Conservation (phyloP, 116 monocot species). For the Dioscorea cayenensis region DNA sequence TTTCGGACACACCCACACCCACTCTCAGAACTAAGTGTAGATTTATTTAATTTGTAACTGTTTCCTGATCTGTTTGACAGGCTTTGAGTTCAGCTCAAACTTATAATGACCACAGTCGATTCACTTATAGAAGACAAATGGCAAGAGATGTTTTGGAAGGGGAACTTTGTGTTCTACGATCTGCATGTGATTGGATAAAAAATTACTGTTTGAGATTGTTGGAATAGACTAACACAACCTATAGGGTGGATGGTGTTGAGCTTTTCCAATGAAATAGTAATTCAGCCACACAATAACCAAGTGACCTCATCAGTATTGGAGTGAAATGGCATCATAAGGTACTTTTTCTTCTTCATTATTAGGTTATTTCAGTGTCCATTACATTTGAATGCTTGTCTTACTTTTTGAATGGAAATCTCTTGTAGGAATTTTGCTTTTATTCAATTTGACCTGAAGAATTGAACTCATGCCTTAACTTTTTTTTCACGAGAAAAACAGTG, state of each 20-base stretch:
- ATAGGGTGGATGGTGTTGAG: not conserved
- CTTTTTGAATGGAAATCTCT: no score
- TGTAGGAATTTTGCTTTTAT: no score
- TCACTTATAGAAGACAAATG: slow-evolving; percentile 32
- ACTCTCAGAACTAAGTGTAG: not conserved
- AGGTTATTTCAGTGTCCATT: no score
- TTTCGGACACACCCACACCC: not conserved
- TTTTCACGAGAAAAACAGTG: no score
- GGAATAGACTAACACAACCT: not conserved
- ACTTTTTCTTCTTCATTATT: no score
- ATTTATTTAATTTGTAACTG: not conserved
- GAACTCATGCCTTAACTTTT: no score
- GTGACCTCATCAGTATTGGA: no score
- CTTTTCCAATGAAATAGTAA: no score
- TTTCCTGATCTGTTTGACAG: slow-evolving; percentile 15
- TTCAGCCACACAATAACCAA: no score
- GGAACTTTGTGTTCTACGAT: slow-evolving; percentile 41
- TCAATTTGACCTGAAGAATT: no score
- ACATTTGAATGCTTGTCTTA: no score
- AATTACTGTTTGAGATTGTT: slow-evolving; percentile 28
- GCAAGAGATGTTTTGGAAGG: slow-evolving; percentile 42
- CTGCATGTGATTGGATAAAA: slow-evolving; percentile 34
- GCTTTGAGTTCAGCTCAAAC: slow-evolving; percentile 8
- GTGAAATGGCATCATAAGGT: no score
- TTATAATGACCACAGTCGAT: not conserved